These are phyloP conservation scores for Entomortierella lignicola DNA, from an alignment of 192 early-diverging fungal species.

Conservation along the genomic window DNA sequence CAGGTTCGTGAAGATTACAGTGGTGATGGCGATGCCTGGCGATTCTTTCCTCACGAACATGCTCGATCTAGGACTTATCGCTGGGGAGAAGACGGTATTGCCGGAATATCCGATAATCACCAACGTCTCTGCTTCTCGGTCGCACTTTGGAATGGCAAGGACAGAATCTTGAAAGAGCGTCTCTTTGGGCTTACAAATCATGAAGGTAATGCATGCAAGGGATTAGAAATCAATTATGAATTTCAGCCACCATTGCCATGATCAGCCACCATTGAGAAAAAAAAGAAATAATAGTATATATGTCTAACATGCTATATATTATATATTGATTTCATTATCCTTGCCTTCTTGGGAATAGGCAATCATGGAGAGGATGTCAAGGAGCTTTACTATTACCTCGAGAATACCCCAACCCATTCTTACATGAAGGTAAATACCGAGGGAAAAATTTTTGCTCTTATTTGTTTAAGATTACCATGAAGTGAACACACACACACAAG, in stretches of 20 bases:
- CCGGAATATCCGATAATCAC: constrained; percentile 46
- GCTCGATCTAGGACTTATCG: constrained; percentile 46
- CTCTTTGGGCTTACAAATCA: constrained; percentile 49
- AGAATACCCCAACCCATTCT: constrained; percentile 46
- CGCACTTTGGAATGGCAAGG: constrained; percentile 48
- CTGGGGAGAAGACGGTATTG: constrained; percentile 51
- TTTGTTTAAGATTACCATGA: too few relatives aligned
- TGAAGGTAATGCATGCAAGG: constrained; percentile 47
- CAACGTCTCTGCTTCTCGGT: constrained; percentile 50
- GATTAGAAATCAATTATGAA: too few relatives aligned
- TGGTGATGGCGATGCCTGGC: constrained; percentile 45
- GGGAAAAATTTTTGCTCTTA: too few relatives aligned
- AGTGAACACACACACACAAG: not conserved
- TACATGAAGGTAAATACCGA: constrained; percentile 57
- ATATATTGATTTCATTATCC: too few relatives aligned
- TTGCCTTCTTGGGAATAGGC: constrained; percentile 7
- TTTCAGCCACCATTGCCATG: too few relatives aligned
- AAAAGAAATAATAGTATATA: too few relatives aligned
- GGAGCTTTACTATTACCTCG: constrained; percentile 52
- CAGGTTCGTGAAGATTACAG: constrained; percentile 52
- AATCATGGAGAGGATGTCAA: constrained; percentile 55
- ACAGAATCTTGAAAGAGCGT: constrained; percentile 50
- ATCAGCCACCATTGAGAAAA: too few relatives aligned
- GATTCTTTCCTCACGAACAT: constrained; percentile 46
- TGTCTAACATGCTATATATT: too few relatives aligned